phyloP scores from a whole-genome alignment of 495 filamentous ascomycete species.

The Annulohypoxylon maeteangense region DNA sequence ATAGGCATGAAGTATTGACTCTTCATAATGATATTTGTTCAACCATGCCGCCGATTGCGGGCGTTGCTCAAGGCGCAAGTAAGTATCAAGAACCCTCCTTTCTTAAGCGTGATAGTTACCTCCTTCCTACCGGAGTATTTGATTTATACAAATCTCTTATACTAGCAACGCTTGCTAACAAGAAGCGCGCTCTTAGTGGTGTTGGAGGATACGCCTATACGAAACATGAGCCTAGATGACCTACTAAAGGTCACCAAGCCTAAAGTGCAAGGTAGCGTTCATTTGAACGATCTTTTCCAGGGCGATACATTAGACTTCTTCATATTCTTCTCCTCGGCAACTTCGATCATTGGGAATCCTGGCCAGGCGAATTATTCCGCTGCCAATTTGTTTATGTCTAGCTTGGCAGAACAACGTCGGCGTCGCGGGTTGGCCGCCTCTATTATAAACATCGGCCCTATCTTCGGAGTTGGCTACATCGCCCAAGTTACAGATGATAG shows the following conservation, averaged over 20 bases:
- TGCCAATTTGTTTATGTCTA: slow-evolving; percentile 60
- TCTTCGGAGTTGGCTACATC: slow-evolving; percentile 58
- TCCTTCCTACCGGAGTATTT: no score
- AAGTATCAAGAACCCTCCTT: no score
- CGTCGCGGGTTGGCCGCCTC: slow-evolving; percentile 51
- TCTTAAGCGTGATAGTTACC: no score
- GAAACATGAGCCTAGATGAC: slow-evolving; percentile 43
- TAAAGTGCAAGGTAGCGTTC: slow-evolving; percentile 49
- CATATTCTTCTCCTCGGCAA: slow-evolving; percentile 60
- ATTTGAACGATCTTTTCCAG: slow-evolving; percentile 50
- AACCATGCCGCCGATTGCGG: slow-evolving; percentile 51
- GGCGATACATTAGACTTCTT: slow-evolving; percentile 63
- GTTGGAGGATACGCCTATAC: slow-evolving; percentile 47
- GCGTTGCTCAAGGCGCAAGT: slow-evolving; percentile 57
- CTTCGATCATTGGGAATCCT: slow-evolving; percentile 49
- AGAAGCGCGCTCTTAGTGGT: no score
- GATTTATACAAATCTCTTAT: no score
- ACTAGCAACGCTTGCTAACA: no score
- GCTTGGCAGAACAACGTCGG: slow-evolving; percentile 47
- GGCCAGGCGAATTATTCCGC: slow-evolving; percentile 63
- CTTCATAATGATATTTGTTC: slow-evolving; percentile 7
- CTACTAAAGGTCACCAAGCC: slow-evolving; percentile 43
- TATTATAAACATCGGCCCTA: slow-evolving; percentile 56
- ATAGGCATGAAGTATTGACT: neutral
- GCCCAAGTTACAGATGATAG: neutral